Conservation (phyloP, 352 stramenopile genomes). For the Globisporangium alternatum region DNA sequence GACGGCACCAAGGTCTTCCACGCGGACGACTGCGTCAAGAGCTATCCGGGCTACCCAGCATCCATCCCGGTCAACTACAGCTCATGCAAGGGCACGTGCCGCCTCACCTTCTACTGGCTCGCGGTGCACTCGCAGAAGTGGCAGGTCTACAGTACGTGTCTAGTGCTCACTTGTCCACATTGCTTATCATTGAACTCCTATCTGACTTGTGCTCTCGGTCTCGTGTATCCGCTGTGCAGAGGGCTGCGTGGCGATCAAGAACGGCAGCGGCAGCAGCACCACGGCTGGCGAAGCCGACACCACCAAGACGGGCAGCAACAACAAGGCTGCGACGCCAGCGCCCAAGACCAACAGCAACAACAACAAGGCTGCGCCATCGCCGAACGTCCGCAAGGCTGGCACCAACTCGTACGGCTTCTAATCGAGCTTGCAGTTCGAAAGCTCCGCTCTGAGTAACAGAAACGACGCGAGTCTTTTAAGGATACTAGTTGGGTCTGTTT, state of each 20-base stretch:
- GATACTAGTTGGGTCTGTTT: neutral
- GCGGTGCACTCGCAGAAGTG: slow-evolving; percentile 12
- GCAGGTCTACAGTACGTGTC: slow-evolving; percentile 10
- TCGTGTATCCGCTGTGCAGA: neutral
- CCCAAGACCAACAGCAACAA: slow-evolving; percentile 1
- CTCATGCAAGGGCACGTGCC: slow-evolving; percentile 42
- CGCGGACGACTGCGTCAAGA: slow-evolving; percentile 42
- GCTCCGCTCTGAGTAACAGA: neutral
- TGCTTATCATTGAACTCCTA: neutral
- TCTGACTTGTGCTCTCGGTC: slow-evolving; percentile 12
- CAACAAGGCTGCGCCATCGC: neutral
- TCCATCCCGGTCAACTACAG: slow-evolving; percentile 49
- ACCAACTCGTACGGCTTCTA: slow-evolving; percentile 1
- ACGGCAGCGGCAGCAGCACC: neutral
- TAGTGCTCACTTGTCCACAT: no score
- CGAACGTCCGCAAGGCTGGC: neutral
- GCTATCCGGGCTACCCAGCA: slow-evolving; percentile 40
- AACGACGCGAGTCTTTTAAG: no score
- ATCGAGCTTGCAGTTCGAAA: neutral
- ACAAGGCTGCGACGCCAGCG: neutral
- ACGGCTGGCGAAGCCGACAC: neutral
- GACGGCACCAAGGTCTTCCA: slow-evolving; percentile 39
- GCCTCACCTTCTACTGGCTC: slow-evolving; percentile 48
- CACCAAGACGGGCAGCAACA: neutral
- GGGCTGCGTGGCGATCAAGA: slow-evolving; percentile 17